Evolutionary conservation across 2,329 filamentous ascomycete genomes (phyloP).

Genomic region (Sarocladium oryzae): DNA sequence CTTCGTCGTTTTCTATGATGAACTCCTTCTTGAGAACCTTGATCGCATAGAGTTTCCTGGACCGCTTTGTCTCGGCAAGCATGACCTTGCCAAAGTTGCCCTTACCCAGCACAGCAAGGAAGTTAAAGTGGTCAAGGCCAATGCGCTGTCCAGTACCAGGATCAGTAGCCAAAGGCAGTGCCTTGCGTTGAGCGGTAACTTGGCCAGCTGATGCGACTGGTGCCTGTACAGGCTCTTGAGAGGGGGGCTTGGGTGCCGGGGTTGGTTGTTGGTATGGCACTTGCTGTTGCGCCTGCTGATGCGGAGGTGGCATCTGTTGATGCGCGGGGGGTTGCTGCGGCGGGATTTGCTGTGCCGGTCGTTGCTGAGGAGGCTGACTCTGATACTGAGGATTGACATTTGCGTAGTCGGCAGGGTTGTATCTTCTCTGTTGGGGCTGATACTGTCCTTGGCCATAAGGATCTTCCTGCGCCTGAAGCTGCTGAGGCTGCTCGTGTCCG

Average conservation of each 20-base stretch:
- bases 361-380: slow-evolving; percentile 23
- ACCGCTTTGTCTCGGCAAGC: slow-evolving; percentile 93
- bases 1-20: slow-evolving; percentile 98
- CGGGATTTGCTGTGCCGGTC: slow-evolving; percentile 29
- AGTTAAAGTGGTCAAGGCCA: slow-evolving; percentile 97
- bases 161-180: slow-evolving; percentile 63
- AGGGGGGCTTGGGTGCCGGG: slow-evolving; percentile 31
- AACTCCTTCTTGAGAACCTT: slow-evolving; percentile 99
- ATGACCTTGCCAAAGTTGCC: slow-evolving; percentile 99
- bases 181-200: slow-evolving; percentile 40
- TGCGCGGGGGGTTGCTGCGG: slow-evolving; percentile 29
- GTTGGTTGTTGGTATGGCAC: slow-evolving; percentile 19
- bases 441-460: slow-evolving; percentile 22
- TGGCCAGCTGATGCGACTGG: slow-evolving; percentile 20
- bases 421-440: slow-evolving; percentile 53
- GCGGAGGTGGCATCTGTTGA: slow-evolving; percentile 24
- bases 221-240: slow-evolving; percentile 27
- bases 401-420: slow-evolving; percentile 74
- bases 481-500: slow-evolving; percentile 25
- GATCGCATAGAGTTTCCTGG: slow-evolving; percentile 90
- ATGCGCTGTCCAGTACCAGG: slow-evolving; percentile 76
- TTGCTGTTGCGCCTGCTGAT: slow-evolving; percentile 22
- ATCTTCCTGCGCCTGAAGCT: slow-evolving; percentile 26
- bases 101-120: slow-evolving; percentile 94
- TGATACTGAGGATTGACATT: slow-evolving; percentile 46